Base-by-base conservation (phyloP, 306 rosid species). In the Begonia fuchsioides region DNA sequence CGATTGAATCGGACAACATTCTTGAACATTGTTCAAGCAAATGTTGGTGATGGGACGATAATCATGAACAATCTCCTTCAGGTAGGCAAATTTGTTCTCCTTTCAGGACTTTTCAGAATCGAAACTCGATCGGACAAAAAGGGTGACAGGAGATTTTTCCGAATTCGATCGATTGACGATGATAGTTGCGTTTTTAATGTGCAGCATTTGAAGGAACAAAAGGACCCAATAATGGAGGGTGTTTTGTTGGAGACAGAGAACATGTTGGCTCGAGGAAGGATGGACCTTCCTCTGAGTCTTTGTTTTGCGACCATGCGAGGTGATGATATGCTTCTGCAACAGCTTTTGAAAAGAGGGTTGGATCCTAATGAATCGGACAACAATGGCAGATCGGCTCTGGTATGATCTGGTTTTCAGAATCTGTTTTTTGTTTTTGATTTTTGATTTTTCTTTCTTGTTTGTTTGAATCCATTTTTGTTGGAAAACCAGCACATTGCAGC, bases 31-130 rank as follows among this genome's bases (percentile, higher is more conserved):
- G 92, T 92, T 56, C 87, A 85, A 43, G 81, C 98, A 56, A 82
- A 85, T 49, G 73, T 92, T 2, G 98, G 93, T 10, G 98, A 92
- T 43, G 98, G 96, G 56, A 77, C 82, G 61, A 64, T 85, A 50
- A 85, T 85, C 57, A 79, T 92, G 96, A 92, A 85, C 39, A 92
- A 92, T 68, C 87, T 92, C 54, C 94, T 92, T 62, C 73, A 85
- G 96, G 98, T 92, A 2, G 38, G 80, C 45, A 47, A 46, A 49
- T 39, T n/a, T 52, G 17, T 54, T 41, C 26, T 64, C 13, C 14
- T 32, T 43, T 44, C 59, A 11, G 43, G 39, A 17, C 16, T 41
- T 1, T 46, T 46, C 14, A 32, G 20, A 50, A 15, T 51, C 17
- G 53, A 55, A 26, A 26, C 8, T 26, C 35, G 35, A 26, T 26